Evolutionary conservation across 805 yeast genomes (phyloP), one percentile per base, ranked within the genome.

Genomic region (Myxozyma vanderwaltii): DNA sequence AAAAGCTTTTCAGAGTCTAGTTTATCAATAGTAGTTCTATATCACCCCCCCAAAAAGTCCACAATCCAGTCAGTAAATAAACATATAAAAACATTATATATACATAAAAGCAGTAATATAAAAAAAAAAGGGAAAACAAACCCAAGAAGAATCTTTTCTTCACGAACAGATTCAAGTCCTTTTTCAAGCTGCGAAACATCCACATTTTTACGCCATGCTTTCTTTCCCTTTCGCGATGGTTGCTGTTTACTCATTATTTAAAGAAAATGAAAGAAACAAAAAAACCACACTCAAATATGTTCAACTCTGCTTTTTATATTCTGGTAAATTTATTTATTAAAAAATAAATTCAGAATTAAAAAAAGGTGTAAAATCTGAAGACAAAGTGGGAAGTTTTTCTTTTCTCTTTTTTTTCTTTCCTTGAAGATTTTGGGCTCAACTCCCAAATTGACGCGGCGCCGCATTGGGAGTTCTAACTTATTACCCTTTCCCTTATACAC

Each of bases 151-250:
- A 74, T 67, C 58, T 74, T 77, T 58, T 84, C 83, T 52, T 89
- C 95, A 58, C 90, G 79, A 52, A 79, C 79, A 45, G 81, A 84
- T 66, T 86, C 92, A 40, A 92, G 75, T 12, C 86, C 87, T 33
- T 75, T 73, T 69, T 88, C 90, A 50, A 94, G 77, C 64, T 90
- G 97, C 24, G 83, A 84, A 19, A 94, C 76, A 72, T 94, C 96
- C 59, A 94, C 88, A 73, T 94, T 89, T 74, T 90, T 90, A 72
- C 96, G 83, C 95, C 97, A 89, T 4, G 96, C 85, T 71, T 82
- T 86, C 80, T 89, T 92, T 45, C 96, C 96, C 77, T 94, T 94
- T 70, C 98, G 81, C 6, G 97, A 90, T 3, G 87, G 70, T 74
- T 91, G 97, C 13, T 54, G 7, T 54, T 44, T 54, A 36, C 52